Evolutionary conservation across 768 basidiomycete genomes (phyloP).

Genomic region (Leccinum uliginosum): DNA sequence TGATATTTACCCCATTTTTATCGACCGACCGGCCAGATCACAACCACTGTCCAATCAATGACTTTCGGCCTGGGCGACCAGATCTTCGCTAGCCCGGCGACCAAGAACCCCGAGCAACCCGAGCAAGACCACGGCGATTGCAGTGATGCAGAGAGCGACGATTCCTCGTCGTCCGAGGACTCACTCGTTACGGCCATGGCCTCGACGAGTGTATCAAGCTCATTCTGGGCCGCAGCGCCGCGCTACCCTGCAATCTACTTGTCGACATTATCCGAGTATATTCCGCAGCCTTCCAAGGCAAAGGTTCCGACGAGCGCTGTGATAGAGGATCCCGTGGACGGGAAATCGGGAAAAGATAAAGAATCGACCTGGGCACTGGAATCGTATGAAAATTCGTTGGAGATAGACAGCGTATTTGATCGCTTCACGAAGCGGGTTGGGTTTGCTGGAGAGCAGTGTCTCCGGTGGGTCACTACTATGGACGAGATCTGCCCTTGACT

Average conservation of each 20-base stretch:
- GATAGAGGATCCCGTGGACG: slow-evolving; percentile 40
- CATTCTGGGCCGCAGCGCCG: slow-evolving; percentile 65
- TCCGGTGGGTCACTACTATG: slow-evolving; percentile 51
- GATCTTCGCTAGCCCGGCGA: slow-evolving; percentile 48
- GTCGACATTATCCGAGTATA: slow-evolving; percentile 65
- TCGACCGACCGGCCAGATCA: slow-evolving; percentile 19
- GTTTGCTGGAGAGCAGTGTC: slow-evolving; percentile 75
- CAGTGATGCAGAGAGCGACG: slow-evolving; percentile 35
- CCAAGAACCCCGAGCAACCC: slow-evolving; percentile 14
- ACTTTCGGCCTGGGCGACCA: slow-evolving; percentile 61
- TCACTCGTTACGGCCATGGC: slow-evolving; percentile 58
- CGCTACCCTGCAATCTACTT: slow-evolving; percentile 67
- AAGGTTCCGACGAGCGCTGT: slow-evolving; percentile 38
- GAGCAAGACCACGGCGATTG: slow-evolving; percentile 19
- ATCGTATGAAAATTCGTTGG: slow-evolving; percentile 74
- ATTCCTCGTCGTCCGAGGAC: slow-evolving; percentile 38
- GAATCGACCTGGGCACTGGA: slow-evolving; percentile 63
- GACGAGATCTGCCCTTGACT: not conserved
- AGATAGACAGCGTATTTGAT: slow-evolving; percentile 84
- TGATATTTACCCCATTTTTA: not conserved
- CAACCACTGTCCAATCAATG: slow-evolving; percentile 26
- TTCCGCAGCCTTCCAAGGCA: slow-evolving; percentile 52
- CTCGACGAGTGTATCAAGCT: slow-evolving; percentile 48
- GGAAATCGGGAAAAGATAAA: slow-evolving; percentile 44
- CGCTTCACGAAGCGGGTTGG: slow-evolving; percentile 71